Conservation (phyloP, 495 filamentous ascomycete genomes). For the Pyrenula massariospora region DNA sequence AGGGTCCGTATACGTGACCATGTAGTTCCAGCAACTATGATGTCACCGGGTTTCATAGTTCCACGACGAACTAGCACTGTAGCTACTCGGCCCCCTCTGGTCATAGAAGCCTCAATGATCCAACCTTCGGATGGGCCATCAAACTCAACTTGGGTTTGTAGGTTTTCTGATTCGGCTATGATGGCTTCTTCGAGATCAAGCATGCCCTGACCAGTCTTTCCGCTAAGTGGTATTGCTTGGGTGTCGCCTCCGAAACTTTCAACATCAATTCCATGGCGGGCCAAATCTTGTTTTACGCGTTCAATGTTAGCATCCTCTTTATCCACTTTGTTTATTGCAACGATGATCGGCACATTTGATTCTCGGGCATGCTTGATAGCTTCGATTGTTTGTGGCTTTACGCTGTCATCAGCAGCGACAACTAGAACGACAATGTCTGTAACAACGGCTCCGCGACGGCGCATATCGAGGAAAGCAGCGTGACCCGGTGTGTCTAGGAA, state of each 20-base stretch:
- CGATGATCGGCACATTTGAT: slow-evolving; percentile 91
- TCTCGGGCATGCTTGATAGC: slow-evolving; percentile 86
- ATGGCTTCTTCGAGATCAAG: slow-evolving; percentile 82
- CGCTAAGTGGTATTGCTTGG: slow-evolving; percentile 80
- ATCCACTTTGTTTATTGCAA: slow-evolving; percentile 97
- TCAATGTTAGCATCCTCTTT: slow-evolving; percentile 70
- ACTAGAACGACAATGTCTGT: slow-evolving; percentile 96
- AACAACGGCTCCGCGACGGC: slow-evolving; percentile 86
- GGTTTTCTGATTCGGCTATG: slow-evolving; percentile 69
- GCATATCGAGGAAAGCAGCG: slow-evolving; percentile 90
- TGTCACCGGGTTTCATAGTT: slow-evolving; percentile 68
- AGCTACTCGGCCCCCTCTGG: slow-evolving; percentile 73
- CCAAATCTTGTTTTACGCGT: slow-evolving; percentile 77
- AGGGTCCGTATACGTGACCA: slow-evolving; percentile 76
- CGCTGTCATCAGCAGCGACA: slow-evolving; percentile 93
- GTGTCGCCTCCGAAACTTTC: slow-evolving; percentile 95
- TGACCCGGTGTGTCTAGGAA: slow-evolving; percentile 98
- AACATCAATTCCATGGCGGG: slow-evolving; percentile 74
- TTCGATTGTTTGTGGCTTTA: slow-evolving; percentile 95
- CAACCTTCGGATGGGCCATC: slow-evolving; percentile 79
- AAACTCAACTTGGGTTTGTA: slow-evolving; percentile 75
- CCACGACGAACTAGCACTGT: slow-evolving; percentile 83
- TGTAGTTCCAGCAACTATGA: slow-evolving; percentile 76
- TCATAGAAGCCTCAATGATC: slow-evolving; percentile 88
- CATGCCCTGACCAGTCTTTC: slow-evolving; percentile 91